These are phyloP conservation scores for Mortierella sp. DNA, from an alignment of 371 early-diverging fungal species.

Conservation along the genomic window DNA sequence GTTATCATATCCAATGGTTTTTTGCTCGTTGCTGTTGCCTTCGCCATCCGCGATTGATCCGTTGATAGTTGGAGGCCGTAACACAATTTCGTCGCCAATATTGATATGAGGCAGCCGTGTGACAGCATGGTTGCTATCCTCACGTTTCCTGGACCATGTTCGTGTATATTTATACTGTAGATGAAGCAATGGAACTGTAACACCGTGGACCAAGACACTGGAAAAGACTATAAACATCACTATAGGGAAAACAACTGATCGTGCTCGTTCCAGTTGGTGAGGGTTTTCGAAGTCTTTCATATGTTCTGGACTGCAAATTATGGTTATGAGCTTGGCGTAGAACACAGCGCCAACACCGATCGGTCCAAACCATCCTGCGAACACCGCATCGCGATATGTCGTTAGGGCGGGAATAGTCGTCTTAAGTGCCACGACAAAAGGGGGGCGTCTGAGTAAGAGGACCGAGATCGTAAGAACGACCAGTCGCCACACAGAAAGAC, in stretches of 20 bases:
- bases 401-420: constrained; percentile 79
- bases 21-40: constrained; percentile 5
- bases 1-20: constrained; percentile 22
- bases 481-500: constrained; percentile 76
- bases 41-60: constrained; percentile 25
- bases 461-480: constrained; percentile 77
- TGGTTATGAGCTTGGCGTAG: constrained; percentile 73
- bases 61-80: constrained; percentile 31
- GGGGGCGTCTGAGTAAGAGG: constrained; percentile 87
- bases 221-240: constrained; percentile 81
- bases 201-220: constrained; percentile 85
- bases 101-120: constrained; percentile 55
- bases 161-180: constrained; percentile 62
- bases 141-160: constrained; percentile 56
- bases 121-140: constrained; percentile 53
- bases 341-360: constrained; percentile 94
- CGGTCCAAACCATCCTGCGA: constrained; percentile 98
- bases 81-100: constrained; percentile 56
- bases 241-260: constrained; percentile 67
- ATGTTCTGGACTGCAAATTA: constrained; percentile 57
- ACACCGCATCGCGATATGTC: constrained; percentile 85
- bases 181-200: constrained; percentile 82
- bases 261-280: constrained; percentile 53
- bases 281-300: constrained; percentile 37
- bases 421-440: constrained; percentile 78